A percentile compares a stretch with the other conserved stretches of the same genome.
Evolutionary conservation across 139 green algal genomes (phyloP).

Genomic region (Micromonas commoda): DNA sequence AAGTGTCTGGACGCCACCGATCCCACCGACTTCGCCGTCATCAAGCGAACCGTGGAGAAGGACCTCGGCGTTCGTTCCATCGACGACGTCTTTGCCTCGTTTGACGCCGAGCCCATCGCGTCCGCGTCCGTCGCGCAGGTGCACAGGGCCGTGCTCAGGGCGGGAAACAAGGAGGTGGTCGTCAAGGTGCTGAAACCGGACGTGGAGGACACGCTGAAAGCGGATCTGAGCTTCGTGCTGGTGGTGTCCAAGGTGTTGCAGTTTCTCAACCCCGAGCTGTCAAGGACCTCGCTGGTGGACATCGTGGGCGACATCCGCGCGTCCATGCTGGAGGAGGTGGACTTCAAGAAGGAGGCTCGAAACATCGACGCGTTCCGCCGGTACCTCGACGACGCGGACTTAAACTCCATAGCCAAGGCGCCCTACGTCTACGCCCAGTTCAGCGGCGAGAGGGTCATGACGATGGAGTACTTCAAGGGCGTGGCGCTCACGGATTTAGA

Average conservation of each 20-base stretch:
- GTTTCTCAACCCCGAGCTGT: conserved; percentile 70
- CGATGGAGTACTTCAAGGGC: conserved; percentile 85
- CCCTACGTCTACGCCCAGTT: conserved; percentile 39
- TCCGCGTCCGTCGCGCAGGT: conserved; percentile 87
- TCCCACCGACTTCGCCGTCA: conserved; percentile 63
- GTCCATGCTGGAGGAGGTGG: conserved; percentile 85
- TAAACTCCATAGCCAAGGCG: conserved; percentile 28
- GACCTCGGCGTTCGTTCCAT: conserved; percentile 60
- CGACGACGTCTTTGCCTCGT: conserved; percentile 66
- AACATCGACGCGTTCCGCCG: conserved; percentile 63
- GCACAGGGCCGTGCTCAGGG: conserved; percentile 67
- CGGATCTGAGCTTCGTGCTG: conserved; percentile 87
- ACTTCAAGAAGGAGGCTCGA: conserved; percentile 75
- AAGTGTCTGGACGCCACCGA: conserved; percentile 88
- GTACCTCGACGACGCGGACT: conserved; percentile 29
- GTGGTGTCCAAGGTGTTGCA: conserved; percentile 60
- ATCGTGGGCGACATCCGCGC: conserved; percentile 66
- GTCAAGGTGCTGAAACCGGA: conserved; percentile 87
- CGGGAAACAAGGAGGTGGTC: conserved; percentile 52
- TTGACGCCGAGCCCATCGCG: conserved; percentile 79
- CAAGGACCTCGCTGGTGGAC: conserved; percentile 63
- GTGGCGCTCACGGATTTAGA: conserved; percentile 85
- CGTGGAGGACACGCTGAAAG: conserved; percentile 77
- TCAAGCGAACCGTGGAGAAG: conserved; percentile 59
- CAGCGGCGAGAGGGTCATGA: conserved; percentile 58